These are phyloP conservation scores for Onygena corvina DNA, from an alignment of 2,329 filamentous ascomycete species.

Conservation along the genomic window DNA sequence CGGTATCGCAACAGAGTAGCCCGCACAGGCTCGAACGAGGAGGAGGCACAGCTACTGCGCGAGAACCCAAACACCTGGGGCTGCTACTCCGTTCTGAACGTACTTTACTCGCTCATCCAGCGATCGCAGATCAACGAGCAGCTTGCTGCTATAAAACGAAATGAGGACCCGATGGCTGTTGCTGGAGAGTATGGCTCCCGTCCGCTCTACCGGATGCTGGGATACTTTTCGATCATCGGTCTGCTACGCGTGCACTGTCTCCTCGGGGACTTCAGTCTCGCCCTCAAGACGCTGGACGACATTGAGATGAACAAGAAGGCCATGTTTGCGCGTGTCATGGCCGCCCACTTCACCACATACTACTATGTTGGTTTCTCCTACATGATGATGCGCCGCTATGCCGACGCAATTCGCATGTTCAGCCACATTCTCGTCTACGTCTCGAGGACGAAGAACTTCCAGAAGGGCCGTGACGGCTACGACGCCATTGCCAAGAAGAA, in stretches of 20 bases:
- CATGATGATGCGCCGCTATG: conserved; percentile 99
- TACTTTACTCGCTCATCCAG: conserved; percentile 97
- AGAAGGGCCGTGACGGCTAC: conserved; percentile 82
- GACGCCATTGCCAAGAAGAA: conserved; percentile 99
- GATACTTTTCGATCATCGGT: conserved; percentile 98
- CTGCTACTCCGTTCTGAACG: conserved; percentile 98
- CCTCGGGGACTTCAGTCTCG: conserved; percentile 93
- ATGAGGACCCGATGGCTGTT: conserved; percentile 75
- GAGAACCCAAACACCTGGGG: conserved; percentile 99
- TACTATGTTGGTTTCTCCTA: conserved; percentile 99
- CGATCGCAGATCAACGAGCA: conserved; percentile 97
- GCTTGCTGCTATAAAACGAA: conserved; percentile 83
- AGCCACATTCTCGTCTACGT: conserved; percentile 99
- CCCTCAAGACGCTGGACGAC: conserved; percentile 96
- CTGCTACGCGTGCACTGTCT: conserved; percentile 91
- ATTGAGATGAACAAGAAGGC: conserved; percentile 99
- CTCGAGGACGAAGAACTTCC: conserved; percentile 98
- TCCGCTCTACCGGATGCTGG: conserved; percentile 93
- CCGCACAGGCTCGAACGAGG: conserved; percentile 66
- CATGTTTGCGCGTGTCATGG: conserved; percentile 99
- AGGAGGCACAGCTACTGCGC: conserved; percentile 79
- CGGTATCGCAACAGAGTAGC: conserved; percentile 90
- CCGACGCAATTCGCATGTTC: conserved; percentile 99
- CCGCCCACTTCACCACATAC: conserved; percentile 98
- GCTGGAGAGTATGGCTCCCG: conserved; percentile 92